Evolutionary conservation across 495 filamentous ascomycete species (phyloP), one percentile per base, ranked within the genome.

Genomic region (Daldinia bambusicola): DNA sequence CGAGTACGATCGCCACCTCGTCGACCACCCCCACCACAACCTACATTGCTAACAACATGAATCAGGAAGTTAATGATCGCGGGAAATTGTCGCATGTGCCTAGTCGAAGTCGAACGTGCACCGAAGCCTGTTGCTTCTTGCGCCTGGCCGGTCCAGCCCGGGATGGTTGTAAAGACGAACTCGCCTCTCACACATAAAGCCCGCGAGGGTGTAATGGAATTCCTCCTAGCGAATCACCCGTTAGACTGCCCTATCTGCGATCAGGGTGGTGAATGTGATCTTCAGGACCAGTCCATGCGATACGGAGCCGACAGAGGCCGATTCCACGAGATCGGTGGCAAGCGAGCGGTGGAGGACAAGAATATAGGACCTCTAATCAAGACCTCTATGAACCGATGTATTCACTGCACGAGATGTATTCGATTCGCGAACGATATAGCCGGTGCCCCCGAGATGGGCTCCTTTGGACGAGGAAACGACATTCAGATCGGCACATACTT

Each of bases 331-430:
- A 83, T 93, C 70, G 89, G 87, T 48, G 95, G 95, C 73, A 99
- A 99, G 87, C 92, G 95, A 80, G 95, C 93, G 5, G 93, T 97
- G 34, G 95, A 99, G 84, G 95, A 99, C 80, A 99, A 99, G 87
- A 98, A 98, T 77, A 97, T 99, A 71, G 95, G 95, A 6, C 95
- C 95, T n/a, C 80, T 99, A 63, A 90, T 99, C 79, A 99, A 99
- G 86, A 99, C 95, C 14, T 98, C 96, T n/a, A 99, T 99, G 95
- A 99, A 98, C 84, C 86, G 95, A 76, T 99, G 95, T 83, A 99
- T 99, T 77, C 95, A 99, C 83, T 99, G 95, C 84, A 98, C 95
- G 72, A 89, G 95, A 76, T 99, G 95, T 81, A 88, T 99, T 68
- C 93, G 95, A 72, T 99, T 99, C 80, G 93, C 95, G 76, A 99